Percentiles rank a stretch among this genome's conserved stretches.
Evolutionary conservation across 306 rosid species (phyloP).

Genomic region (Fragaria iinumae): DNA sequence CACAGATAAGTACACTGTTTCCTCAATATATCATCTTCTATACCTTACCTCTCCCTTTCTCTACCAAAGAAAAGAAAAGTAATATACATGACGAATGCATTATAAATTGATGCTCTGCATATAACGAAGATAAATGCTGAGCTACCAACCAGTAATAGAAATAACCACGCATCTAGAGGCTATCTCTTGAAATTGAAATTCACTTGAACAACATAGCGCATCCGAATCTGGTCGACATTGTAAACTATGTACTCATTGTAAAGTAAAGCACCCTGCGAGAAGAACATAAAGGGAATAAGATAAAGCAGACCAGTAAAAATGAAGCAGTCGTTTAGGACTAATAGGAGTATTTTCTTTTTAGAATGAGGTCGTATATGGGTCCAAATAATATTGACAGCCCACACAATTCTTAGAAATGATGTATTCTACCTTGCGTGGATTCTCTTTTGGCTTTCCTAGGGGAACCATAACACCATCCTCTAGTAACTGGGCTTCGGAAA

Average conservation of each 20-base stretch:
- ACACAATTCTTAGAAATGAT: not conserved
- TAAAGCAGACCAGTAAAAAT: not conserved
- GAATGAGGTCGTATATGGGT: not conserved
- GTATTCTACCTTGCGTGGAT: constrained; percentile 38
- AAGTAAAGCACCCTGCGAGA: constrained; percentile 59
- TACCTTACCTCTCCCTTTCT: not conserved
- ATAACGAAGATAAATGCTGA: not conserved
- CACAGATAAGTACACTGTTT: not conserved
- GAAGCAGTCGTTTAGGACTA: not conserved
- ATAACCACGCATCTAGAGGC: not conserved
- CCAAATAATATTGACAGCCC: not conserved
- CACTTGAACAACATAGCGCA: constrained; percentile 81
- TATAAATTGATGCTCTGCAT: not conserved
- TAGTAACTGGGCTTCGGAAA: constrained; percentile 52
- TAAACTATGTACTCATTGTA: constrained; percentile 94
- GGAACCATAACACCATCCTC: constrained; percentile 77
- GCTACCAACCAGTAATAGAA: not conserved
- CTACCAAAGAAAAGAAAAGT: not conserved
- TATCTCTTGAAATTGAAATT: constrained; percentile 54
- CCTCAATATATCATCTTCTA: not conserved
- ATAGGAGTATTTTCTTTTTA: too few relatives aligned
- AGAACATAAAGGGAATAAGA: not conserved
- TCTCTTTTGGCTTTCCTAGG: constrained; percentile 54
- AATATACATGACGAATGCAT: not conserved
- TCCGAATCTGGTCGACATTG: constrained; percentile 77